Conservation (phyloP, 1,139 yeast species). For the Candida smagusa region DNA sequence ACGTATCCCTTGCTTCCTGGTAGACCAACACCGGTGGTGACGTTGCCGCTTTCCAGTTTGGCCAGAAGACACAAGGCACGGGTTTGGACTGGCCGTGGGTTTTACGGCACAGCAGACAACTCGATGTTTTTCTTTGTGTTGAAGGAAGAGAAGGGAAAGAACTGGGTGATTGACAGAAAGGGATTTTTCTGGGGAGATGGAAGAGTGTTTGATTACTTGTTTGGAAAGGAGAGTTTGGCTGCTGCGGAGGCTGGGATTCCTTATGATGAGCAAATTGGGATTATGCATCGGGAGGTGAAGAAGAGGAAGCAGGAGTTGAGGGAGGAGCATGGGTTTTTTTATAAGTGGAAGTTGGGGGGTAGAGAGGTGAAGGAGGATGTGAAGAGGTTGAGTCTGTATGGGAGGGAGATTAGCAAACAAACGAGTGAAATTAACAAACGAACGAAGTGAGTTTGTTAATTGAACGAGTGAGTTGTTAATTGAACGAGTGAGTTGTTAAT, state of each 20-base stretch:
- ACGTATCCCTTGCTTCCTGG: conserved; percentile 78
- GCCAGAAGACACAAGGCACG: conserved; percentile 59
- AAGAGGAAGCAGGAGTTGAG: conserved; percentile 38
- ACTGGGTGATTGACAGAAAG: conserved; percentile 79
- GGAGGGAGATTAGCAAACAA: conserved; percentile 6
- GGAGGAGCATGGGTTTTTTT: conserved; percentile 39
- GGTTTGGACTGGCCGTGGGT: conserved; percentile 83
- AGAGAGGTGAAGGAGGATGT: conserved; percentile 33
- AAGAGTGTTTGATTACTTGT: conserved; percentile 71
- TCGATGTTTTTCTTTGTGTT: conserved; percentile 71
- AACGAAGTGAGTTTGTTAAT: neutral
- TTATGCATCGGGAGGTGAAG: conserved; percentile 36
- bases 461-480: no score
- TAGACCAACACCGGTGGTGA: conserved; percentile 69
- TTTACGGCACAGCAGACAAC: conserved; percentile 78
- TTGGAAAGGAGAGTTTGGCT: conserved; percentile 73
- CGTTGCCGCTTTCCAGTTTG: conserved; percentile 58
- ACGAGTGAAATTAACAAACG: conserved; percentile 1
- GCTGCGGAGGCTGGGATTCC: conserved; percentile 76
- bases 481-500: no score
- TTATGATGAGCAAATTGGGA: conserved; percentile 54
- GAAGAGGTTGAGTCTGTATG: conserved; percentile 18
- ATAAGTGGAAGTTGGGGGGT: conserved; percentile 38
- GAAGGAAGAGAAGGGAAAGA: conserved; percentile 52
- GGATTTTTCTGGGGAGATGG: conserved; percentile 92